Evolutionary conservation across 345 rosid genomes (phyloP), one percentile per base, ranked within the genome.

Genomic region (Reutealis trisperma): DNA sequence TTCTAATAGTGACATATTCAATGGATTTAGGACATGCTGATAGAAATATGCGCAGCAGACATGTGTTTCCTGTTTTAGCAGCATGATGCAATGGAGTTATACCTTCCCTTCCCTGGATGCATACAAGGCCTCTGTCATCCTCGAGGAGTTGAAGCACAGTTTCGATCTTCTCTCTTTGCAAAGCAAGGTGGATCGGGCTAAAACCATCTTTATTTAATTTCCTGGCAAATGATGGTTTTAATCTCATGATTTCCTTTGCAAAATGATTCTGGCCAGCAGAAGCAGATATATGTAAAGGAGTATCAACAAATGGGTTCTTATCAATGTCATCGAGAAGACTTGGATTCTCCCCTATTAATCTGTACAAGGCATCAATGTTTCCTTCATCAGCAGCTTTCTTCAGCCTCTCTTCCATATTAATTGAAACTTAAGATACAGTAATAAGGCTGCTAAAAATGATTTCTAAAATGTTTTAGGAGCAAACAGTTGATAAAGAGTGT

Each of bases 281-380:
- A 45, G 78, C 84, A 37, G 90, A 78, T 21, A 63, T 45, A 42
- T 87, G 88, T 22, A 85, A 77, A 59, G 87, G 88, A 67, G 83
- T 85, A 12, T 78, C 67, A 3, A 73, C 24, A 70, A 85, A 87
- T 1, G 86, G 78, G 21, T 67, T 62, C 22, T 68, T 3, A 67
- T 81, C 77, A 34, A 80, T 62, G 7, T 60, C 25, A 0, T 19
- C 63, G 8, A 85, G 66, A 75, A 77, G n/a, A 34, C 69, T 24
- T 18, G 77, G 76, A 74, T 84, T 67, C 15, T 71, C 52, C 30
- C 30, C 30, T 27, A 27, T 27, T 27, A 27, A 27, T 27, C 30
- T 27, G 30, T 27, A 83, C 37, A 84, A 57, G 1, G 52, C 67
- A 69, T 67, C 69, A 22, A 79, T 70, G 70, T 83, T 59, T 75